Base-by-base conservation (phyloP, 2,329 filamentous ascomycete genomes). In the Exserohilum turcica region DNA sequence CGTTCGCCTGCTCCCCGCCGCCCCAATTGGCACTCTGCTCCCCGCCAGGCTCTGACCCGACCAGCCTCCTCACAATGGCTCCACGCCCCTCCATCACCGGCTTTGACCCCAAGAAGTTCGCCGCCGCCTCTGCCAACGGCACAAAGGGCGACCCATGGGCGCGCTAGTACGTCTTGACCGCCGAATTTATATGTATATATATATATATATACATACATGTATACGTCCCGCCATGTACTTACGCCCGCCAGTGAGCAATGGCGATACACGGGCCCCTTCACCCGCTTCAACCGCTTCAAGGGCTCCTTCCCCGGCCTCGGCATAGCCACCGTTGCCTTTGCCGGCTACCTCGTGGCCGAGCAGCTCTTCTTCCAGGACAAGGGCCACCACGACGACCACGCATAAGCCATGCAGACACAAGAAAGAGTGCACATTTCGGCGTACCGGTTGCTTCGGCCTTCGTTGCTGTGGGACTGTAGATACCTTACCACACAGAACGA, bases 201-300 rank as follows among this genome's bases (percentile, higher is more conserved):
- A n/a, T n/a, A n/a, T n/a, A n/a, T n/a, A n/a, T n/a, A n/a, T n/a
- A n/a, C n/a, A n/a, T n/a, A n/a, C n/a, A 5, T 2, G 6, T 15
- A 3, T 7, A n/a, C 13, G 6, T n/a, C 5, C 8, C 1, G 16
- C 36, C 24, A 16, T 36, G 50, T 56, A 58, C 65, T 71, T 43
- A 74, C 40, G 13, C 37, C 15, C 36, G 28, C 19, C 39, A 99
- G 94, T 73, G 94, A 99, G 81, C 84, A 90, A 73, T 99, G 94
- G 94, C 85, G 94, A 77, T 97, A 96, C 82, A 87, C 84, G 31
- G 94, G 93, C 60, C 87, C 85, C 48, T 97, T 97, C 82, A 88
- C 87, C 63, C 86, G 93, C 67, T 89, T 82, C 79, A 96, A 96
- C 80, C 89, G 94, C 67, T 94, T 97, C 82, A 92, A 88, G 80